Conservation (phyloP, 768 basidiomycete genomes). For the Filobasidium wieringae region DNA sequence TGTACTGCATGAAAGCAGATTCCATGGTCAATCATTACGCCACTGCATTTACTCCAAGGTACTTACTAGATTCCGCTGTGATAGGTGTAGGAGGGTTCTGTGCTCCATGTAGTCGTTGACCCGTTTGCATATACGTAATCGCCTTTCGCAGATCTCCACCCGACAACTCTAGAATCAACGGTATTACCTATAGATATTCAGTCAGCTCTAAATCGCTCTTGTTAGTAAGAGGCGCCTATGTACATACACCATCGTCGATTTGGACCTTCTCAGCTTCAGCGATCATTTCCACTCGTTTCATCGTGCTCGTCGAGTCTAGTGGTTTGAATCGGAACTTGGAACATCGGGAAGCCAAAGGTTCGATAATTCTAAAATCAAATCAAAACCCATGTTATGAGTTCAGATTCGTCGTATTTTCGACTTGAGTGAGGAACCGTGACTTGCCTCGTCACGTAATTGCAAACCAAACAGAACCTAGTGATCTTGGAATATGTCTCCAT, state of each 20-base stretch:
- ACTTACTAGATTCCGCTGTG: slow-evolving; percentile 51
- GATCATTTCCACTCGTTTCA: slow-evolving; percentile 64
- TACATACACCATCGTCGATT: slow-evolving; percentile 39
- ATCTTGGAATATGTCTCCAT: slow-evolving; percentile 99
- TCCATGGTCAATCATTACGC: background rate
- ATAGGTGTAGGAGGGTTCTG: slow-evolving; percentile 63
- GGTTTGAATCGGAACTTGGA: slow-evolving; percentile 98
- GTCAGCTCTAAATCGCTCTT: background rate
- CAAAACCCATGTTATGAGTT: background rate
- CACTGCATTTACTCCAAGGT: background rate
- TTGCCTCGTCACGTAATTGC: slow-evolving; percentile 96
- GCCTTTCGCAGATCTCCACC: slow-evolving; percentile 88
- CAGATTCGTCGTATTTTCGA: background rate
- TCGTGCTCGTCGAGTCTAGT: slow-evolving; percentile 65
- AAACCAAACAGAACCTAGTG: slow-evolving; percentile 93
- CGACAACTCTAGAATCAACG: slow-evolving; percentile 44
- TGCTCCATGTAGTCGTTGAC: slow-evolving; percentile 69
- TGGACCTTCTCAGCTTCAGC: slow-evolving; percentile 60
- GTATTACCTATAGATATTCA: slow-evolving; percentile 21
- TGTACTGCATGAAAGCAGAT: slow-evolving; percentile 45
- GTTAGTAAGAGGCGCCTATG: background rate
- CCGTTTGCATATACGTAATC: slow-evolving; percentile 95
- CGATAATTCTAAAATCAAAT: slow-evolving; percentile 64
- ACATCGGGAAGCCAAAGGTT: slow-evolving; percentile 95
- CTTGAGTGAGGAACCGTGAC: slow-evolving; percentile 14